A percentile compares a stretch with the other conserved stretches of the same genome.
Evolutionary conservation across 179 eudicot species (phyloP).

Genomic region (Drosera spatulata): DNA sequence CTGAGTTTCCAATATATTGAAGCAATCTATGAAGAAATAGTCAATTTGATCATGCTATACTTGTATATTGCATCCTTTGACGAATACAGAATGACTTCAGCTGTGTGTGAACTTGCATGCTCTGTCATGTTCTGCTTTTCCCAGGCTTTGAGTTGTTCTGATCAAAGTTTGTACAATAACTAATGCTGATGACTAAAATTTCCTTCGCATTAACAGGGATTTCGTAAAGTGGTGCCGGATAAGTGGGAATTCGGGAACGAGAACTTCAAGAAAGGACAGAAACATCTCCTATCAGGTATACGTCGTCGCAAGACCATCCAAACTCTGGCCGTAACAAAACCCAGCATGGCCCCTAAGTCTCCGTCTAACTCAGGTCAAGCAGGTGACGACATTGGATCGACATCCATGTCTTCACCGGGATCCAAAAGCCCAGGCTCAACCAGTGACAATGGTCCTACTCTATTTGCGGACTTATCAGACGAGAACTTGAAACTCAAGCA

Average conservation of each 20-base stretch:
- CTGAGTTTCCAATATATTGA: no score
- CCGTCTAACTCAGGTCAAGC: constrained; percentile 36
- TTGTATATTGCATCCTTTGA: no score
- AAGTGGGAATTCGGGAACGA: constrained; percentile 92
- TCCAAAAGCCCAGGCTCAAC: constrained; percentile 34
- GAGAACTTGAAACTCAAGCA: constrained; percentile 64
- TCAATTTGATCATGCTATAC: no score
- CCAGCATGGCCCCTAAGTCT: constrained; percentile 15
- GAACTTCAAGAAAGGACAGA: constrained; percentile 60
- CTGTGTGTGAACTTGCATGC: no score
- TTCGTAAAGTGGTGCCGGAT: constrained; percentile 79
- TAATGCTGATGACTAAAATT: neutral
- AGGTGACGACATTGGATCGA: constrained; percentile 50
- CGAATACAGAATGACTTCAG: no score
- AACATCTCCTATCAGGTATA: constrained; percentile 48
- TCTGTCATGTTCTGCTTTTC: neutral
- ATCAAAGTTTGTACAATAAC: neutral
- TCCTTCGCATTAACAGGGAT: constrained; percentile 37
- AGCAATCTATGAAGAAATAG: no score
- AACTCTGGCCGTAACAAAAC: constrained; percentile 14
- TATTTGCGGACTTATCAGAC: constrained; percentile 33
- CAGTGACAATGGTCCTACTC: constrained; percentile 13
- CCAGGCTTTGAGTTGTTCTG: neutral
- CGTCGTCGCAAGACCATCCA: constrained; percentile 56
- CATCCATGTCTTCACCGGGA: constrained; percentile 59